Conservation (phyloP, 2,329 filamentous ascomycete genomes). For the Colletotrichum scovillei region DNA sequence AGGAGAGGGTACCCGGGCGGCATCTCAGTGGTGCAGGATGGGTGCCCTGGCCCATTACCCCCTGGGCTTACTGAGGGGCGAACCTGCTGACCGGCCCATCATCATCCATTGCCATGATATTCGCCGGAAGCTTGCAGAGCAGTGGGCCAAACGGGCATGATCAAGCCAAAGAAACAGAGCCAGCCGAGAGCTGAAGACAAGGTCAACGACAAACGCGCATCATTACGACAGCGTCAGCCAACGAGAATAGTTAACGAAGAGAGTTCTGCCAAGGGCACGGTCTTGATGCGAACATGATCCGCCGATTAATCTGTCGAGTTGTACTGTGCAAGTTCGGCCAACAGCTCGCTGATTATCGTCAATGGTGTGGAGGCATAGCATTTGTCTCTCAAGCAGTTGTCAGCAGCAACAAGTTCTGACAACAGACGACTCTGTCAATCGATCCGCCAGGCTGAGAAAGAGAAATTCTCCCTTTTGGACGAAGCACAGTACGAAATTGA, state of each 20-base stretch:
- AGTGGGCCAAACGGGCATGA: not conserved
- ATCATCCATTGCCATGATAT: constrained; percentile 18
- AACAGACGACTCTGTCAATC: not conserved
- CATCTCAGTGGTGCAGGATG: constrained; percentile 1
- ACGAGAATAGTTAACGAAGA: not conserved
- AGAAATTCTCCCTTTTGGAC: not conserved
- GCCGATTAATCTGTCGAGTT: not conserved
- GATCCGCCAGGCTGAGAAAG: not conserved
- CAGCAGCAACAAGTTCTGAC: not conserved
- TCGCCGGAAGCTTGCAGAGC: constrained; percentile 23
- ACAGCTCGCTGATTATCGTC: not conserved
- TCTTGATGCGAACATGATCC: not conserved
- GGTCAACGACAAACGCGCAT: not conserved
- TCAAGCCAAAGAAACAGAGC: not conserved
- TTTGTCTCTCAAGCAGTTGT: not conserved
- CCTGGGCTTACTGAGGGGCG: constrained; percentile 9
- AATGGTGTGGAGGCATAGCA: not conserved
- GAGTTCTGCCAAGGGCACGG: no score
- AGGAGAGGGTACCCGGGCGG: constrained; percentile 34
- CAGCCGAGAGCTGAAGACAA: not conserved
- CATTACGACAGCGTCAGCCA: not conserved
- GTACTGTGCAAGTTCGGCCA: not conserved
- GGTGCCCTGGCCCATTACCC: constrained; percentile 5
- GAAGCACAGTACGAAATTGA: not conserved
- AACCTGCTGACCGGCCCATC: constrained; percentile 20